Percentiles rank a stretch among this genome's conserved stretches.
Evolutionary conservation across 768 basidiomycete genomes (phyloP).

Genomic region (Rhizopogon vinicolor): DNA sequence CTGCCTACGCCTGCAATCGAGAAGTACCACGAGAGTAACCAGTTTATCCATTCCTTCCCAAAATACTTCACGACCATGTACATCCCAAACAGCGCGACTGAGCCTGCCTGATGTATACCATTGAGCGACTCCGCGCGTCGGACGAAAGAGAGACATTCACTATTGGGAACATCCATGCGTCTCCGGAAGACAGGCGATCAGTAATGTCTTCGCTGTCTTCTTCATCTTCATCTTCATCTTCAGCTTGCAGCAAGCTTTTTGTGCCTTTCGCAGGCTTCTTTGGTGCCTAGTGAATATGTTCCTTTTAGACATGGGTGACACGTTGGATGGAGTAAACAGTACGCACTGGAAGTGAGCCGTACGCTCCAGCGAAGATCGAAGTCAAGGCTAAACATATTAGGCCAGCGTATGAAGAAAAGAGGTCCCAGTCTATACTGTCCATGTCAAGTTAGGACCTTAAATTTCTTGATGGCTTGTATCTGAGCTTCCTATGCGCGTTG

Average conservation of each 20-base stretch:
- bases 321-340: background rate
- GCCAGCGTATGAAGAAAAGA: conserved; percentile 66
- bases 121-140: background rate
- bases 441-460: conserved; percentile 7
- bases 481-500: background rate
- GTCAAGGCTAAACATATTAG: conserved; percentile 57
- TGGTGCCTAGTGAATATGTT: background rate
- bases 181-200: conserved; percentile 58
- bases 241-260: conserved; percentile 22
- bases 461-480: background rate
- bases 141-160: conserved; percentile 35
- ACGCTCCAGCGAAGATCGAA: conserved; percentile 70
- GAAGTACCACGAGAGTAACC: conserved; percentile 74
- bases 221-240: conserved; percentile 39
- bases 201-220: conserved; percentile 56
- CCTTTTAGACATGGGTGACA: background rate
- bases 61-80: conserved; percentile 71
- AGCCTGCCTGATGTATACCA: conserved; percentile 53
- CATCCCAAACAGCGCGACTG: conserved; percentile 60
- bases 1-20: conserved; percentile 59
- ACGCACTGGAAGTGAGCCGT: conserved; percentile 63
- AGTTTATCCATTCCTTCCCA: conserved; percentile 81
- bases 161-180: conserved; percentile 75
- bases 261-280: background rate
- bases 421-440: conserved; percentile 43